Conservation (phyloP, 1,139 yeast genomes). For the Kodamaea sp. region DNA sequence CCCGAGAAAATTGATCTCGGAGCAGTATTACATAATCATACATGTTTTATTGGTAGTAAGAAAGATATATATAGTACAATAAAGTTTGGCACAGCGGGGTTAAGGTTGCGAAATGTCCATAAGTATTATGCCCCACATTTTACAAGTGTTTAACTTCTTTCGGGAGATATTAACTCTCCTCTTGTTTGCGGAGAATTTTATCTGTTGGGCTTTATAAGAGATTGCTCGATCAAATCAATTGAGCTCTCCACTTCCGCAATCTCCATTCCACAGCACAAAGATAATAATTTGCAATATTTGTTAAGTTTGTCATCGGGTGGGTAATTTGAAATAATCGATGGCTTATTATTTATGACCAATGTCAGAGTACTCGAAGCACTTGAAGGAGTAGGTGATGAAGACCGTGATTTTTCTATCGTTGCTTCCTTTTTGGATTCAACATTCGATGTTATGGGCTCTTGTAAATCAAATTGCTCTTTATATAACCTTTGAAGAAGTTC, state of each 20-base stretch:
- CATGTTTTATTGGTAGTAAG: too few relatives aligned
- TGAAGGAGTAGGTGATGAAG: background rate
- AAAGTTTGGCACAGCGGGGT: too few relatives aligned
- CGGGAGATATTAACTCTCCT: too few relatives aligned
- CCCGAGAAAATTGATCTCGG: too few relatives aligned
- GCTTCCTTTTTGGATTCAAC: slow-evolving; percentile 1
- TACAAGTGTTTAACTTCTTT: too few relatives aligned
- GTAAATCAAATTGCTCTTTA: slow-evolving; percentile 25
- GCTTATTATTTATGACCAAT: slow-evolving; percentile 1
- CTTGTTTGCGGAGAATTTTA: background rate
- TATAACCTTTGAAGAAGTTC: slow-evolving; percentile 18
- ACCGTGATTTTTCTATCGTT: slow-evolving; percentile 3
- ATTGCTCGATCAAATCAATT: slow-evolving; percentile 44
- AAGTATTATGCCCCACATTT: too few relatives aligned
- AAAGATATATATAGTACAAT: too few relatives aligned
- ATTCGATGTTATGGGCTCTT: slow-evolving; percentile 9
- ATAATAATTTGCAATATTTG: slow-evolving; percentile 42
- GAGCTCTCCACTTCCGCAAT: slow-evolving; percentile 39
- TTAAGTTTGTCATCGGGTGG: slow-evolving; percentile 34
- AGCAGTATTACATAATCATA: too few relatives aligned
- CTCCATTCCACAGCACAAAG: slow-evolving; percentile 46
- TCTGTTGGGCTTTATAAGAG: slow-evolving; percentile 20
- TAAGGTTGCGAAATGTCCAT: too few relatives aligned
- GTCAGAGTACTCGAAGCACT: background rate
- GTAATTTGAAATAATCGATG: slow-evolving; percentile 24